Conservation (phyloP, 2,329 filamentous ascomycete genomes). For the Trichoderma sp. region DNA sequence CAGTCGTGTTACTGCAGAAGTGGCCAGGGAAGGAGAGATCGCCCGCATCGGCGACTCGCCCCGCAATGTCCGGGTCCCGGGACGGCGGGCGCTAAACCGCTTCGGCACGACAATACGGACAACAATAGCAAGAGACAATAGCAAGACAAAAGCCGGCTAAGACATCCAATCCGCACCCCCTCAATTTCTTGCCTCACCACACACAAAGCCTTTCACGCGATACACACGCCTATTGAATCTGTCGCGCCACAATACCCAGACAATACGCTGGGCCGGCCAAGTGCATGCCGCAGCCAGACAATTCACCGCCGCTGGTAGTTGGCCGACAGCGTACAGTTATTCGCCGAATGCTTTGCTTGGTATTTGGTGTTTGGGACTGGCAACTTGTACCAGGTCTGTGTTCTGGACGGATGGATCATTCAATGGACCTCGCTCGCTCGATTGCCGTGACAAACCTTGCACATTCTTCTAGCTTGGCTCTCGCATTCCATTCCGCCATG, state of each 20-base stretch:
- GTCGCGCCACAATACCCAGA: slow-evolving; percentile 14
- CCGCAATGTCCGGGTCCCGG: slow-evolving; percentile 24
- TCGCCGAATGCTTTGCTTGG: background rate
- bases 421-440: background rate
- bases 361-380: background rate
- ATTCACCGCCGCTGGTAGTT: background rate
- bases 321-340: background rate
- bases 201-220: background rate
- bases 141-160: slow-evolving; percentile 26
- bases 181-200: background rate
- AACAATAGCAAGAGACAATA: slow-evolving; percentile 41
- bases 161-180: background rate
- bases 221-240: background rate
- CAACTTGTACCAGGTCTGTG: background rate
- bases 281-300: background rate
- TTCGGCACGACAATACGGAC: slow-evolving; percentile 33
- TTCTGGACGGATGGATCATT: background rate
- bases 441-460: background rate
- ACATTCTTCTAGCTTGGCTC: background rate
- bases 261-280: slow-evolving; percentile 12
- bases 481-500: slow-evolving; percentile 6
- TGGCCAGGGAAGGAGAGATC: background rate
- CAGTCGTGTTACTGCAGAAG: background rate
- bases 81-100: slow-evolving; percentile 33
- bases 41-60: slow-evolving; percentile 15